Base-by-base conservation (phyloP, 192 early-diverging fungal genomes). In the Backusella parvicylindrica region DNA sequence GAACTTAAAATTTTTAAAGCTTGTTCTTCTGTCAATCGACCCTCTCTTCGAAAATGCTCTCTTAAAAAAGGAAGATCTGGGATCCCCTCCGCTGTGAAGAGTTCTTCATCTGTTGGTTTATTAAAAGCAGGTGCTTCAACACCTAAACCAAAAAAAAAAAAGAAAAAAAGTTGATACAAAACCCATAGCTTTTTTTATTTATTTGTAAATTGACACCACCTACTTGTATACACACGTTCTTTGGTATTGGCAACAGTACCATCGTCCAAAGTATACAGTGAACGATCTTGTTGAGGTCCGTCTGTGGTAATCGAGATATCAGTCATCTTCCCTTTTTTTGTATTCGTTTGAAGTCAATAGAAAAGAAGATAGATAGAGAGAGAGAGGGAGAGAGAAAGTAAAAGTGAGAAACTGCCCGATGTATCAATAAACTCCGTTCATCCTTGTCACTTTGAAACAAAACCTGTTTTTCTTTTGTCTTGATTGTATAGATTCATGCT, bases 11-110 rank as follows among this genome's bases (percentile, higher is more conserved):
- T 96, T 28, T 81, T 84, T 65, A 97, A 86, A 15, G 96, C 95
- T 81, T 98, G 95, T 73, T 94, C 90, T 76, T 97, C 91, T 28
- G 92, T 91, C 72, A 98, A 84, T 32, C 95, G 89, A 16, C 97
- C 97, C 75, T 98, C 97, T 50, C 86, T 88, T 72, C 91, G 88
- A 83, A 98, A 98, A 81, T 96, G 96, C 72, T 91, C 85, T 75
- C 93, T 95, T 68, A 98, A 82, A 76, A 95, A 94, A n/a, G 84
- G 89, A 50, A 91, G 81, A 74, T 95, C 89, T 1, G 95, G 95
- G 74, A 89, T 89, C n/a, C 79, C 79, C 30, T 86, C 86, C 64
- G 80, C 79, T 8, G 80, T 83, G 53, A 76, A 87, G 26, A 87
- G 84, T 60, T 85, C 67, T 26, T 86, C 83, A 28, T 86, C 69